These are phyloP conservation scores for Hypoxylon subgilvum DNA, from an alignment of 495 filamentous ascomycete genomes.

Conservation along the genomic window DNA sequence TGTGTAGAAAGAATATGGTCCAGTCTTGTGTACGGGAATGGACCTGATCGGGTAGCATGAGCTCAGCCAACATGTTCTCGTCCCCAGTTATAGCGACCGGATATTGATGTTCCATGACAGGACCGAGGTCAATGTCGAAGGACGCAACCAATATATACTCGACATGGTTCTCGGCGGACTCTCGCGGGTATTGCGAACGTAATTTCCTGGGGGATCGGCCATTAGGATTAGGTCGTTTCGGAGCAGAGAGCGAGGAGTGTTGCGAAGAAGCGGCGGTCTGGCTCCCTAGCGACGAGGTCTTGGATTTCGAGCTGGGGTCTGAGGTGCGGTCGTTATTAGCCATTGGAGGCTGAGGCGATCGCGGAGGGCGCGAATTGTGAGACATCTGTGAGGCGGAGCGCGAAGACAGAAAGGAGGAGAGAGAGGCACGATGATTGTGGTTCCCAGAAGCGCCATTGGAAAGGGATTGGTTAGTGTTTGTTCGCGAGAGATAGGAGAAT, in stretches of 20 bases:
- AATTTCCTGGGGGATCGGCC: slow-evolving; percentile 57
- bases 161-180: slow-evolving; percentile 86
- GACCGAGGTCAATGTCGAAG: slow-evolving; percentile 94
- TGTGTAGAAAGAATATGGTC: slow-evolving; percentile 99
- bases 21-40: slow-evolving; percentile 96
- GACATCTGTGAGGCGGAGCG: slow-evolving; percentile 61
- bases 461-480: slow-evolving; percentile 40
- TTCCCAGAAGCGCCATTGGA: slow-evolving; percentile 31
- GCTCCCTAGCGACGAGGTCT: slow-evolving; percentile 59
- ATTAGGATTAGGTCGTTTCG: slow-evolving; percentile 49
- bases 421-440: slow-evolving; percentile 46
- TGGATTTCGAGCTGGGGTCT: slow-evolving; percentile 62
- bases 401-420: slow-evolving; percentile 66
- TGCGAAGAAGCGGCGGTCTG: slow-evolving; percentile 50
- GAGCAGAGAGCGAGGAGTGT: slow-evolving; percentile 59
- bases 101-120: slow-evolving; percentile 98
- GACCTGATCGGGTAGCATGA: slow-evolving; percentile 98
- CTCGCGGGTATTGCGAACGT: slow-evolving; percentile 85
- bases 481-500: slow-evolving; percentile 37
- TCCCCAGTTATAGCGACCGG: slow-evolving; percentile 95
- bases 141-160: slow-evolving; percentile 99
- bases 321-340: slow-evolving; percentile 57
- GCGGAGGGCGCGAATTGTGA: slow-evolving; percentile 52
- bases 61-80: slow-evolving; percentile 93
- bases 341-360: slow-evolving; percentile 59